Conservation (phyloP, 352 stramenopile genomes). For the Pythium volutum region DNA sequence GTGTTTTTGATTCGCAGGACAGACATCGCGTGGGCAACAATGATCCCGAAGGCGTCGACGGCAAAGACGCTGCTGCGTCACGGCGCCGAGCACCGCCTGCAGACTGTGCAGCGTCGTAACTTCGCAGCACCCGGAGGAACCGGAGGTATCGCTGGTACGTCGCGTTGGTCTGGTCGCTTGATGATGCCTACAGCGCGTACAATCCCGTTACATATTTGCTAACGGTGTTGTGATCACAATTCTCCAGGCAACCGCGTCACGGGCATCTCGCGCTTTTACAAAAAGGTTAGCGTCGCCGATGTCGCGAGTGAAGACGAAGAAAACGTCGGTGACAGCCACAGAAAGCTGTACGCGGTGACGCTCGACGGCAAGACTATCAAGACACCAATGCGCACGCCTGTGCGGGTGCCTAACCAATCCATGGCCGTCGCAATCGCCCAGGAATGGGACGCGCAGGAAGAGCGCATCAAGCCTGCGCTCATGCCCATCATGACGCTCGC, state of each 20-base stretch:
- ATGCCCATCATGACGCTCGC: conserved; percentile 89
- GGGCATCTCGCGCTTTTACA: conserved; percentile 79
- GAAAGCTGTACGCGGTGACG: conserved; percentile 56
- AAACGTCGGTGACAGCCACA: background rate
- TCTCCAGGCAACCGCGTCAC: conserved; percentile 70
- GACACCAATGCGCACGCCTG: conserved; percentile 59
- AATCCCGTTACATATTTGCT: background rate
- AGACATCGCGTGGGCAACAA: conserved; percentile 21
- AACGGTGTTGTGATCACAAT: background rate
- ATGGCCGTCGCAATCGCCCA: conserved; percentile 74
- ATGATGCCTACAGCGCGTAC: background rate
- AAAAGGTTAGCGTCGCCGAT: conserved; percentile 68
- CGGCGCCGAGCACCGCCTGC: conserved; percentile 4
- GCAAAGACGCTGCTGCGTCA: conserved; percentile 8
- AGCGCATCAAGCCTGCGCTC: conserved; percentile 69
- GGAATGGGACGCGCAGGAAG: conserved; percentile 81
- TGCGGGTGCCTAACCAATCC: conserved; percentile 60
- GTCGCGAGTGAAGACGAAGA: conserved; percentile 24
- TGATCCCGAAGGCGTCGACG: conserved; percentile 12
- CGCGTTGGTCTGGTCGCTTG: background rate
- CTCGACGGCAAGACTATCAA: conserved; percentile 83
- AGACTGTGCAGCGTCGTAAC: conserved; percentile 13
- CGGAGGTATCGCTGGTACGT: conserved; percentile 26
- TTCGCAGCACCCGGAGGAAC: conserved; percentile 25
- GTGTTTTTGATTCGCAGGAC: background rate